Evolutionary conservation across 2,329 filamentous ascomycete genomes (phyloP), one percentile per base, ranked within the genome.

Genomic region (Ophiostoma quercus): DNA sequence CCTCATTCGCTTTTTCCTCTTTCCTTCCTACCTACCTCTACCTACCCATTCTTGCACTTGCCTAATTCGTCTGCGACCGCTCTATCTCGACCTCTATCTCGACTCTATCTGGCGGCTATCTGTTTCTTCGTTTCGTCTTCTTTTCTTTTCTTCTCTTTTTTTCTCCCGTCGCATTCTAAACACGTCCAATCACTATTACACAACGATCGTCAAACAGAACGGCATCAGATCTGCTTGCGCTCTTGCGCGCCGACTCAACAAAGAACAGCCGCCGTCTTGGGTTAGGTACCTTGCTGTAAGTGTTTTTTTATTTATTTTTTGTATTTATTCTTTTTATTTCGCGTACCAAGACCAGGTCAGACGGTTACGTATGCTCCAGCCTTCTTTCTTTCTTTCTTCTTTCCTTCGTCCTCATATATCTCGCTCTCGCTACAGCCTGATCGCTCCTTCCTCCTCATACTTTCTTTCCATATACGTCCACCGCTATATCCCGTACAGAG

Each of bases 311-410:
- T 37, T 57, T 25, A 14, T 25, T 25, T 39, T 22, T n/a, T 3
- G 6, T 14, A 19, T 25, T 66, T 57, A n/a, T 34, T 57, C 32
- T 39, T 12, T 67, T 47, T 34, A 34, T 14, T 25, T 11, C 34
- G 32, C 7, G 2, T 41, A 25, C 63, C 63, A 66, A 66, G 63
- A 62, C 57, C 9, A 66, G 25, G 11, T 66, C 22, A 43, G 34
- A 41, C 65, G 65, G 39, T 43, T 66, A 66, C 65, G 39, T 66
- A 66, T 43, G 43, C 25, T 51, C 65, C 66, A 67, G 34, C 43
- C 51, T 41, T 67, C 54, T 54, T 14, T 70, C 19, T 70, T 57
- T n/a, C n/a, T n/a, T n/a, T n/a, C n/a, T n/a, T n/a, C n/a, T n/a
- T n/a, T n/a, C n/a, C n/a, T 47, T 22, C 25, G n/a, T 32, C 14